Evolutionary conservation across 768 basidiomycete genomes (phyloP), one percentile per base, ranked within the genome.

Genomic region (Hebeloma cylindrosporum): DNA sequence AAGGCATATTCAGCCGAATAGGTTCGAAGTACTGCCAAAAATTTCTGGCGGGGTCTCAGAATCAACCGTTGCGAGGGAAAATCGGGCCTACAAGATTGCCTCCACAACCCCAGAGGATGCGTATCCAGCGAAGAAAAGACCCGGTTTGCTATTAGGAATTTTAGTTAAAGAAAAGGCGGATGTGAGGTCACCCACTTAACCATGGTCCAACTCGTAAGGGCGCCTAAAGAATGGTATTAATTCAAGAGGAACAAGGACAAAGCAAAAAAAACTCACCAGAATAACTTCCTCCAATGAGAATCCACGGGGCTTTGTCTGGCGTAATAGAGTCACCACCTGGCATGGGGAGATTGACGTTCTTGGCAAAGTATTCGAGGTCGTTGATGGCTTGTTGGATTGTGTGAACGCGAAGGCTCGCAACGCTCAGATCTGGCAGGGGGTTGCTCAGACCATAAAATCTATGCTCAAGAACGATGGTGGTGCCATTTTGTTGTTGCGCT

Each of bases 361-460:
- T 70, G 13, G 82, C 73, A 54, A 88, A 88, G 61, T 82, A 84
- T 11, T 71, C 83, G 27, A 87, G 62, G 54, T 88, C 85, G 38
- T 86, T 80, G 50, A 86, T 79, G 7, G 84, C 82, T 64, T 88
- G 86, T 58, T 85, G 80, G 35, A 88, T 74, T 1, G 83, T 87
- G 58, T 82, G 82, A 9, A 78, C 52, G 34, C 65, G 62, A 32
- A 88, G 64, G 56, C 80, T 85, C 53, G 73, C 61, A 22, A 74
- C 75, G 25, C 69, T 76, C 20, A 88, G 72, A 59, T 87, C 72
- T 14, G 74, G 66, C 36, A 71, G 74, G 3, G 86, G 86, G 58
- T 86, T 89, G 45, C 85, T 88, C n/a, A 76, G 63, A 10, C 86
- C 86, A 50, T 80, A 88, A 70, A 82, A 89, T 17, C 87, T 74